Conservation (phyloP, 2,329 filamentous ascomycete species). For the Furcasterigmium furcatum region DNA sequence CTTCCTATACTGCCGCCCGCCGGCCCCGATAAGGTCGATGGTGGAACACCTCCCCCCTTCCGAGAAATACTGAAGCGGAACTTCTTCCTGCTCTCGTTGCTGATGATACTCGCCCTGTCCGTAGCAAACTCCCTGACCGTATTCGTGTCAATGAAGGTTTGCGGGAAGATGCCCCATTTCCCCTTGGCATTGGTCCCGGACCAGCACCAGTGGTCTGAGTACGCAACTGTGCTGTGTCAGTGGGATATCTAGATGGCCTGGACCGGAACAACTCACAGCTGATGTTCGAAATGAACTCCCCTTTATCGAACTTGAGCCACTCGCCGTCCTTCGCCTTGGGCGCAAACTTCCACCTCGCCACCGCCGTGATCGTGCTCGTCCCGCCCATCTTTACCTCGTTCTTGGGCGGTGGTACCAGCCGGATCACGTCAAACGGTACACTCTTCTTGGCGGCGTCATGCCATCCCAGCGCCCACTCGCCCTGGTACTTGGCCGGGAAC, state of each 20-base stretch:
- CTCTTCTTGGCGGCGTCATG: constrained; percentile 50
- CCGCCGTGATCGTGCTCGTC: constrained; percentile 43
- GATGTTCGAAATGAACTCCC: constrained; percentile 65
- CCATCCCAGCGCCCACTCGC: constrained; percentile 56
- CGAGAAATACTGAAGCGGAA: constrained; percentile 31
- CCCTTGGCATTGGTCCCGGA: constrained; percentile 49
- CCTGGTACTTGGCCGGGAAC: constrained; percentile 47
- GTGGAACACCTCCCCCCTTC: constrained; percentile 19
- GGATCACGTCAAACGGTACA: constrained; percentile 45
- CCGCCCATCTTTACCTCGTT: constrained; percentile 43
- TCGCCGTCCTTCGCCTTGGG: constrained; percentile 35
- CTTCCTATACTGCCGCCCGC: constrained; percentile 1
- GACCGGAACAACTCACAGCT: constrained; percentile 38
- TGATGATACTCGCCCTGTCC: constrained; percentile 24
- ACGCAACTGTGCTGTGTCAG: constrained; percentile 28
- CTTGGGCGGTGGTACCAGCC: constrained; percentile 42
- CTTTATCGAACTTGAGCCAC: constrained; percentile 63
- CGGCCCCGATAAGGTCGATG: constrained; percentile 25
- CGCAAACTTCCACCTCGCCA: constrained; percentile 51
- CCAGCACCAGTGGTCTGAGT: constrained; percentile 54
- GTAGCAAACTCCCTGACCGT: constrained; percentile 36
- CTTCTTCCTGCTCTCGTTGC: constrained; percentile 29
- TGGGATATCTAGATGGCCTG: neutral
- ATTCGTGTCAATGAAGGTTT: constrained; percentile 42
- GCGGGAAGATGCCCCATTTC: constrained; percentile 51